Evolutionary conservation across 2,329 filamentous ascomycete species (phyloP).

Genomic region (Teratosphaeria zuluensis): DNA sequence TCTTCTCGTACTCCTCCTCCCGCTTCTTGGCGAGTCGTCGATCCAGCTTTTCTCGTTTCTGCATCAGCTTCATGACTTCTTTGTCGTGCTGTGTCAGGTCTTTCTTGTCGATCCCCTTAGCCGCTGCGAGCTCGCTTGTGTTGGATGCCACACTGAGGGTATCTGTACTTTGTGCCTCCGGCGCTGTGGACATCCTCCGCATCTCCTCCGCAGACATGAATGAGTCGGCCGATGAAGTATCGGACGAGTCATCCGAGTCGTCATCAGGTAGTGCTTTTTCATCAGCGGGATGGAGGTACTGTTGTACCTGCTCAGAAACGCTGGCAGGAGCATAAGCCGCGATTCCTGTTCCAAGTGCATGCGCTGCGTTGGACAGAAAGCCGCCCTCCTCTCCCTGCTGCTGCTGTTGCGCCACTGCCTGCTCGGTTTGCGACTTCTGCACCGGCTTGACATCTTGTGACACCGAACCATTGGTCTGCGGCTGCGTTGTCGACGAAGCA

Average conservation of each 20-base stretch:
- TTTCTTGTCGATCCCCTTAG: slow-evolving; percentile 4
- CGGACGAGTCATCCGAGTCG: slow-evolving; percentile 7
- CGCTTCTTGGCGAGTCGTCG: slow-evolving; percentile 51
- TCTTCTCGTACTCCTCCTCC: slow-evolving; percentile 41
- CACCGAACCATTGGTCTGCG: not conserved
- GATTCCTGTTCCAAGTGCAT: slow-evolving; percentile 22
- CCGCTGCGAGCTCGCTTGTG: slow-evolving; percentile 7
- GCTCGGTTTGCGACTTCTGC: not conserved
- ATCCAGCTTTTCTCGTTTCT: slow-evolving; percentile 52
- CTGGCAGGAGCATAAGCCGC: slow-evolving; percentile 26
- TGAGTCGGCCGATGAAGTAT: slow-evolving; percentile 20
- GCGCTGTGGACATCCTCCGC: slow-evolving; percentile 21
- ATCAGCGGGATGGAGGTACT: slow-evolving; percentile 10
- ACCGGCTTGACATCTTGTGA: not conserved
- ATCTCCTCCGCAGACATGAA: slow-evolving; percentile 37
- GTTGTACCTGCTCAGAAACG: slow-evolving; percentile 19
- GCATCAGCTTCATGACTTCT: slow-evolving; percentile 54
- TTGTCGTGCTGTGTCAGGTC: slow-evolving; percentile 41
- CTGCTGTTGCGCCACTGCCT: not conserved
- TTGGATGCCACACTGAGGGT: slow-evolving; percentile 14
- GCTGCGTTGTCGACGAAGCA: not conserved
- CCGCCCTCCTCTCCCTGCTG: slow-evolving; percentile 11
- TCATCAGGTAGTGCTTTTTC: not conserved
- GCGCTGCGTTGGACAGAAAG: slow-evolving; percentile 21
- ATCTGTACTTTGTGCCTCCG: slow-evolving; percentile 13